Evolutionary conservation across 2,329 filamentous ascomycete species (phyloP), one percentile per base, ranked within the genome.

Genomic region (Colletotrichum lini): DNA sequence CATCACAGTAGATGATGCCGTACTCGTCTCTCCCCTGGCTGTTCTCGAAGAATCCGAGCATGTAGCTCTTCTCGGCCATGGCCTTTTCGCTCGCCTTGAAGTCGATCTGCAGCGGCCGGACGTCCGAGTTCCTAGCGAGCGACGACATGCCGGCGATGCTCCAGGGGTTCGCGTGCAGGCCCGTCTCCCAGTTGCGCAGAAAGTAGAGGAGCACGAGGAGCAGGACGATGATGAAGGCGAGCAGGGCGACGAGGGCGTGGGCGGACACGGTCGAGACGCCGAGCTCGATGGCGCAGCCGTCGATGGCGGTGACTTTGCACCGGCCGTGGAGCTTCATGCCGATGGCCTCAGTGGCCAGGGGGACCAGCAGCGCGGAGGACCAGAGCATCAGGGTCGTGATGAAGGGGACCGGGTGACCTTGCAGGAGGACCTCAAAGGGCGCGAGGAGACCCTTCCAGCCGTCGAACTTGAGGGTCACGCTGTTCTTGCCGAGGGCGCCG

Each of bases 401-500:
- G 56, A 80, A 77, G 2, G 82, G 80, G 1, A 84, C 75, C 1
- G 80, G 76, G 2, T 84, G 79, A 1, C 80, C 80, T 40, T 79
- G 77, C 2, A 77, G 44, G 0, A 84, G 73, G 0, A 79, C 77
- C 40, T 75, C 71, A n/a, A 83, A 73, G 0, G 84, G 82, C 0
- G 77, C 75, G 0, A 80, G 44, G 9, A 85, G 75, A 10, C 79
- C 80, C 58, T 78, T 77, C 60, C 81, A 72, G 0, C 84, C 82
- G 10, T 77, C 77, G 47, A 84, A 85, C 63, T 82, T 79, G 6
- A 86, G 77, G 12, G 80, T 82, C 21, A 87, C 74, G 0, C 84
- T 85, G 42, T 86, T 80, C 0, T 75, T 73, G 0, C 85, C 85
- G 0, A 75, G 61, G 0, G 82, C 82, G 6, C 84, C 85, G 0